Percentiles rank a stretch among this genome's conserved stretches.
phyloP scores from a whole-genome alignment of 2,329 filamentous ascomycete genomes.

The Ophiocordyceps unilateralis region DNA sequence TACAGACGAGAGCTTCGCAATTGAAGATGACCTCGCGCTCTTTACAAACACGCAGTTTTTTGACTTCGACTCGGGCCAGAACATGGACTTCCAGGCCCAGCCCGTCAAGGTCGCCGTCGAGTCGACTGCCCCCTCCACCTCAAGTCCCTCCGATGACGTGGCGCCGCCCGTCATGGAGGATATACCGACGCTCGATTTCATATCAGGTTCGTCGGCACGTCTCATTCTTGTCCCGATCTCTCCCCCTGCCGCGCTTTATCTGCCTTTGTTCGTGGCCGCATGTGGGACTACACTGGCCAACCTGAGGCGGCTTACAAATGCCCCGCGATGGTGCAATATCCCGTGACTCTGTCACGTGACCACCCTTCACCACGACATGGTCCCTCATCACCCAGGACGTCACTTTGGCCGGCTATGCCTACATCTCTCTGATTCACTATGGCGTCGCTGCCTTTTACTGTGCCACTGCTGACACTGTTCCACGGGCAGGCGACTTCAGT shows the following conservation, averaged over 20 bases:
- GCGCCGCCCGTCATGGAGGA: slow-evolving; percentile 26
- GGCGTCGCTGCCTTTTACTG: neutral
- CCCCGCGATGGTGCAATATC: slow-evolving; percentile 41
- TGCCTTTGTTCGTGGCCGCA: neutral
- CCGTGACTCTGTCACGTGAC: slow-evolving; percentile 28
- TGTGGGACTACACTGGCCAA: slow-evolving; percentile 5
- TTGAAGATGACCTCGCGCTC: slow-evolving; percentile 57
- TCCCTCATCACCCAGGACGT: neutral
- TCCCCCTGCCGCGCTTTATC: neutral
- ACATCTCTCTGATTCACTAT: too few species aligned
- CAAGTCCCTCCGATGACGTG: slow-evolving; percentile 20
- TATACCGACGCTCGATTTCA: slow-evolving; percentile 30
- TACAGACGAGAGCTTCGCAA: slow-evolving; percentile 39
- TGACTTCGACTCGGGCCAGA: slow-evolving; percentile 54
- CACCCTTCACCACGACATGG: too few species aligned
- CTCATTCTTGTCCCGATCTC: neutral
- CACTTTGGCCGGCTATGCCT: too few species aligned
- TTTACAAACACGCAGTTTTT: slow-evolving; percentile 75
- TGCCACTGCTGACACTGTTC: slow-evolving; percentile 2
- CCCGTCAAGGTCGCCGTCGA: slow-evolving; percentile 25
- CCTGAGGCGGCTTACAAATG: slow-evolving; percentile 23
- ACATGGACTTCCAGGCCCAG: slow-evolving; percentile 36
- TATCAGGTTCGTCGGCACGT: slow-evolving; percentile 24
- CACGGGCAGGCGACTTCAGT: slow-evolving; percentile 40
- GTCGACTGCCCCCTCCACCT: slow-evolving; percentile 9